Evolutionary conservation across 2,329 filamentous ascomycete genomes (phyloP), one percentile per base, ranked within the genome.

Genomic region (Alternaria angustiovoidea): DNA sequence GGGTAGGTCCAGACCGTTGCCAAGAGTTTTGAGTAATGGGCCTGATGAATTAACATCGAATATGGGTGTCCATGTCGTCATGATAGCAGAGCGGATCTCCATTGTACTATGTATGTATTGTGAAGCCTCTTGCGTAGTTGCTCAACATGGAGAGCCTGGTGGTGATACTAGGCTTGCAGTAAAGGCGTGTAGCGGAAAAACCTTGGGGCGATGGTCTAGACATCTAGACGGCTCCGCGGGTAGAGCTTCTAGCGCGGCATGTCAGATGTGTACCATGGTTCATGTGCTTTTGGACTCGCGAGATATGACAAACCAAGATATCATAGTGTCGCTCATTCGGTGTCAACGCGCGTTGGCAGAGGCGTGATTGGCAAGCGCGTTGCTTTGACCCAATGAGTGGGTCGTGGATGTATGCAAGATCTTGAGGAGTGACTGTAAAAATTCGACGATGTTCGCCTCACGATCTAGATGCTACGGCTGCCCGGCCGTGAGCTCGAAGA

Each of bases 1-100:
- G 38, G 53, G 18, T 46, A 43, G 63, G 61, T 61, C 65, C 62
- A 67, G 64, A 67, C 69, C 69, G 68, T 72, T 72, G 69, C 69
- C 69, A 71, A 72, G 69, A 44, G 41, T 39, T 54, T 41, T 56
- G 57, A 66, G 62, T 53, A 59, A 59, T 49, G 47, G 54, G 51
- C 56, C 54, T 51, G 34, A 61, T 47, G 42, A 38, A 30, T 53
- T 54, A 36, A 44, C 38, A 62, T 20, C 26, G 41, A 18, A 52
- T 42, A 43, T 52, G 47, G 54, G 42, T 42, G 43, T 42, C 34
- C 44, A 61, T 68, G 66, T 68, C 68, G 64, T 69, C 67, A 71
- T 69, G 41, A 16, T 34, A 22, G 34, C 34, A 20, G 42, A 54
- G 14, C 26, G 18, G 46, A 36, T 49, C 34, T 36, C 46, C 46